Conservation (phyloP, 768 basidiomycete species). For the Lentinula edodes region DNA sequence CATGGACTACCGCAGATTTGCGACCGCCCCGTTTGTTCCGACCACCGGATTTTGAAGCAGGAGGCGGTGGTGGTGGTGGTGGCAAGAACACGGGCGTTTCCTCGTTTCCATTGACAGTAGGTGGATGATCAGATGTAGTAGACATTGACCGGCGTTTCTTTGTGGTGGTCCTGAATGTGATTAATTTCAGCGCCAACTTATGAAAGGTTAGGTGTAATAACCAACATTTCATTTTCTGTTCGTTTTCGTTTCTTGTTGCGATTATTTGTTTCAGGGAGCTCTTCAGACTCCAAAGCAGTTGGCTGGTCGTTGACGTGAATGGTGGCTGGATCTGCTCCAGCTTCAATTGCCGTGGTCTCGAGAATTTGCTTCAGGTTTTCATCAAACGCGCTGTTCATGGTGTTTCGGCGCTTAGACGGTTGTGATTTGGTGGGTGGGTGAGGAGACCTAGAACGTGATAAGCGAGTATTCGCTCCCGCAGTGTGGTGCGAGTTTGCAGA, state of each 20-base stretch:
- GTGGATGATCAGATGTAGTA: conserved; percentile 55
- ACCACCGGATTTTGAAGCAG: conserved; percentile 22
- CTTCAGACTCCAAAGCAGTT: conserved; percentile 36
- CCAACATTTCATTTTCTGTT: conserved; percentile 66
- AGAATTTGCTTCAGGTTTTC: conserved; percentile 78
- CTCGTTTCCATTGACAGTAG: conserved; percentile 26
- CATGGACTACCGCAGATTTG: conserved; percentile 28
- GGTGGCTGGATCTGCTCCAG: conserved; percentile 33
- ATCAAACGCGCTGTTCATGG: conserved; percentile 97
- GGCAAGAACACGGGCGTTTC: conserved; percentile 3
- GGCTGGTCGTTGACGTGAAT: conserved; percentile 28
- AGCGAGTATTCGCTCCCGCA: conserved; percentile 41
- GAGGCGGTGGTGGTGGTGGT: conserved; percentile 27
- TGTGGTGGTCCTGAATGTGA: conserved; percentile 29
- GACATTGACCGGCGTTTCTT: conserved; percentile 79
- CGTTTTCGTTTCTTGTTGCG: conserved; percentile 71
- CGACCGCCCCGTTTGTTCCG: conserved; percentile 41
- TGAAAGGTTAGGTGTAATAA: conserved; percentile 8
- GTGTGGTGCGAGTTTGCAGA: conserved; percentile 57
- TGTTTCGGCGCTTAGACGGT: conserved; percentile 84
- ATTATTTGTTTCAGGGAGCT: conserved; percentile 39
- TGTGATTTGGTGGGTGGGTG: conserved; percentile 39
- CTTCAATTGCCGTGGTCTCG: conserved; percentile 69
- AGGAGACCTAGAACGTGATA: conserved; percentile 75
- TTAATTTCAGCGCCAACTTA: background rate